Base-by-base conservation (phyloP, 805 yeast genomes). In the Dipodascus geniculatus region DNA sequence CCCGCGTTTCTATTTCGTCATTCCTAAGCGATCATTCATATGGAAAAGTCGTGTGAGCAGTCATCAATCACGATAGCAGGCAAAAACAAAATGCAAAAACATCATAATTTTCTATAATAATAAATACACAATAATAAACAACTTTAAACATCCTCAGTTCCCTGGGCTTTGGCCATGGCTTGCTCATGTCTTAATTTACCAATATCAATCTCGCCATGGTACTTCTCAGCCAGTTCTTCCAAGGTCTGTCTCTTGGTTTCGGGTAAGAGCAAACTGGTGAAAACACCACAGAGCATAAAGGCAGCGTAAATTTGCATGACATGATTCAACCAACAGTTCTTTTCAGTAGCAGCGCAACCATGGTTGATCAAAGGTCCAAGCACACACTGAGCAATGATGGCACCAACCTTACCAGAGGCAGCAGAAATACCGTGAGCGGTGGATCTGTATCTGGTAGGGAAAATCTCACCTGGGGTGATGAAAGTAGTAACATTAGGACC, bases 271-370 rank as follows among this genome's bases (percentile, higher is more conserved):
- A 85, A 67, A 14, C 91, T 70, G 44, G 81, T 68, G 63, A 75
- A 70, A 61, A 80, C 62, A 75, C 96, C 96, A 51, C 82, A 61
- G 71, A 88, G 76, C 96, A 88, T 88, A 79, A 88, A 88, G 53
- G 87, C 75, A 20, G 96, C 96, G 68, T 85, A 88, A 67, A 88
- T 87, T 74, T 88, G 89, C 95, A 88, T 87, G 60, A 88, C 95
- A 62, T 88, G 96, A 48, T 88, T 87, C 69, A 87, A 78, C 83
- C 79, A 87, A 81, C 96, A 87, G 42, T 67, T 66, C 56, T 78
- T 68, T 55, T 75, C 76, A 51, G 73, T 71, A 38, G 44, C 44
- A 38, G 87, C 72, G 80, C 96, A 88, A 58, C 80, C 78, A 70
- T 85, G 91, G 76, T 85, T 76, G 54, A 83, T 77, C 64, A 88